These are phyloP conservation scores for Astraeus odoratus DNA, from an alignment of 768 basidiomycete species.

Conservation along the genomic window DNA sequence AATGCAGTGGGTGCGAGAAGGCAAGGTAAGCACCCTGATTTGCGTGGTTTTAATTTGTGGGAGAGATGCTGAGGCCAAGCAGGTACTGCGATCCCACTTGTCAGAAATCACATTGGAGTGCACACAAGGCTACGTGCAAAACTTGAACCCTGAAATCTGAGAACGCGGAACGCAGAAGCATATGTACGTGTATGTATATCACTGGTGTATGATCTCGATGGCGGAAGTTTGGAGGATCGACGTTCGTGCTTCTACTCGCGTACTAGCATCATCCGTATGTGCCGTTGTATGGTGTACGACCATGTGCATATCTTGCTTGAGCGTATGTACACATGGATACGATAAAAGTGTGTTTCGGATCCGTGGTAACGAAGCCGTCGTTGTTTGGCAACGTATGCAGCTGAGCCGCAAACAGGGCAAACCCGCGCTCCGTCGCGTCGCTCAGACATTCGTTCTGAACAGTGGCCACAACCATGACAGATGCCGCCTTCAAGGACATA, in stretches of 20 bases:
- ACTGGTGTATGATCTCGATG: too few relatives aligned
- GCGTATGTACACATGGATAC: too few relatives aligned
- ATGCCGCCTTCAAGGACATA: constrained; percentile 83
- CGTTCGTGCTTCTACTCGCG: too few relatives aligned
- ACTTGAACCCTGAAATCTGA: too few relatives aligned
- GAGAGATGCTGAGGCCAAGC: not conserved
- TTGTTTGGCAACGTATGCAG: constrained; percentile 25
- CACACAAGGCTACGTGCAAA: constrained; percentile 27
- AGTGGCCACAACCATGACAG: constrained; percentile 38
- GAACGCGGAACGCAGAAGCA: too few relatives aligned
- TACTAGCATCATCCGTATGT: too few relatives aligned
- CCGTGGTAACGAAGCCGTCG: not conserved
- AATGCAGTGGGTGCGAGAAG: constrained; percentile 40
- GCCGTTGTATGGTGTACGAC: too few relatives aligned
- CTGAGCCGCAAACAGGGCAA: not conserved
- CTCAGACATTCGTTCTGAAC: not conserved
- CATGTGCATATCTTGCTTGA: too few relatives aligned
- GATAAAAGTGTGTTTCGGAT: not conserved
- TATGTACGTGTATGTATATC: too few relatives aligned
- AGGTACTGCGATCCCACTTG: constrained; percentile 41
- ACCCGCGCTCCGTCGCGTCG: constrained; percentile 1
- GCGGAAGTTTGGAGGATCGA: too few relatives aligned
- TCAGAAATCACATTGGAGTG: constrained; percentile 33
- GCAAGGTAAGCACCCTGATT: constrained; percentile 27
- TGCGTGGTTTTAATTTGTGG: not conserved